Conservation (phyloP, 768 basidiomycete species). For the Pulveroboletus sp. region DNA sequence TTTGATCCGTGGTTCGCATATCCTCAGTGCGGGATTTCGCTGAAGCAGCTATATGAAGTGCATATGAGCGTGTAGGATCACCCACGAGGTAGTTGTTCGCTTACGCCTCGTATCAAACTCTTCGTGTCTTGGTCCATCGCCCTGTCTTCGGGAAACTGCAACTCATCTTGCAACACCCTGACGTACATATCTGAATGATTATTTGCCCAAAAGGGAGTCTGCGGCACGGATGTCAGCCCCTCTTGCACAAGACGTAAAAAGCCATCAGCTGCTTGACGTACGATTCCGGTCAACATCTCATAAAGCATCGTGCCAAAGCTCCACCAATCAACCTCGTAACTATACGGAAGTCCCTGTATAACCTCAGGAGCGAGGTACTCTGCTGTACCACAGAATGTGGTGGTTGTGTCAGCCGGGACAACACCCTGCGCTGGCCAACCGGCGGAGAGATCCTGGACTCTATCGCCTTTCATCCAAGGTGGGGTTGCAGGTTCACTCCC, state of each 20-base stretch:
- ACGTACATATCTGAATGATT: slow-evolving; percentile 96
- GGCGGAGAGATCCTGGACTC: slow-evolving; percentile 44
- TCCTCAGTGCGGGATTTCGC: slow-evolving; percentile 84
- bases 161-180: slow-evolving; percentile 83
- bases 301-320: slow-evolving; percentile 96
- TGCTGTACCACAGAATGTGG: slow-evolving; percentile 92
- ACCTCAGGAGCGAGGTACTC: slow-evolving; percentile 97
- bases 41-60: slow-evolving; percentile 66
- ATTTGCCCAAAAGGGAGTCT: slow-evolving; percentile 92
- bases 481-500: slow-evolving; percentile 46
- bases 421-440: slow-evolving; percentile 56
- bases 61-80: slow-evolving; percentile 7
- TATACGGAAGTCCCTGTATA: slow-evolving; percentile 84
- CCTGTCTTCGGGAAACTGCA: slow-evolving; percentile 84
- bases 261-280: slow-evolving; percentile 32
- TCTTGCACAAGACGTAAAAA: slow-evolving; percentile 14
- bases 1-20: slow-evolving; percentile 92
- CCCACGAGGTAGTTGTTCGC: slow-evolving; percentile 27
- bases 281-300: slow-evolving; percentile 95
- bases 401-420: slow-evolving; percentile 60
- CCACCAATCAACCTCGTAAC: slow-evolving; percentile 98
- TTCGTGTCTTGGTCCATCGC: slow-evolving; percentile 95
- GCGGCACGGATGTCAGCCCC: slow-evolving; percentile 15
- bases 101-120: slow-evolving; percentile 88
- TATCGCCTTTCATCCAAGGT: slow-evolving; percentile 73